Percentiles rank a stretch among this genome's conserved stretches.
These are phyloP conservation scores for Ehretia macrophylla DNA, from an alignment of 257 asterid species.

Conservation along the genomic window DNA sequence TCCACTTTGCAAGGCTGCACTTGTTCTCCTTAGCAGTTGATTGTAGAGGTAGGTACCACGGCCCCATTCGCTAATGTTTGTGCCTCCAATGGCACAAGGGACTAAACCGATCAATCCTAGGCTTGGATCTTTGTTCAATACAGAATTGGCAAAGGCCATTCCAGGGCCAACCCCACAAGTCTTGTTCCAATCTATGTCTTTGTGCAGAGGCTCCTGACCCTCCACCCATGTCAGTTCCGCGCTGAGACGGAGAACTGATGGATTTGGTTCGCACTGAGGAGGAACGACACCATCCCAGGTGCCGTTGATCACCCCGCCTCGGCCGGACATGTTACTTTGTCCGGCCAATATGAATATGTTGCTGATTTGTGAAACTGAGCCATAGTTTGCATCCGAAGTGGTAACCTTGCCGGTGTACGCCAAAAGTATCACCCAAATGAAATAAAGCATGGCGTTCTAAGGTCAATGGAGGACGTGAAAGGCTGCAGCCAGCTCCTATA, in stretches of 20 bases:
- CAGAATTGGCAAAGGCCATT: constrained; percentile 56
- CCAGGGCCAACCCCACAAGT: constrained; percentile 87
- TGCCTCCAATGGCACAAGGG: constrained; percentile 43
- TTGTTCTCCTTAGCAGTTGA: constrained; percentile 26
- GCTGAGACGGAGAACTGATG: constrained; percentile 42
- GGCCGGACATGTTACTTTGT: no score
- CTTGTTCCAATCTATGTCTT: constrained; percentile 47
- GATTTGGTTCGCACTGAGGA: constrained; percentile 30
- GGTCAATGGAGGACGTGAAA: no score
- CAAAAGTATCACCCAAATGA: constrained; percentile 37
- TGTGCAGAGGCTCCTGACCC: constrained; percentile 81
- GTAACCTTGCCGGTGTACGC: constrained; percentile 27
- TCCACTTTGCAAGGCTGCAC: constrained; percentile 28
- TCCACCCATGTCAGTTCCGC: constrained; percentile 41
- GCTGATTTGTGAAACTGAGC: no score
- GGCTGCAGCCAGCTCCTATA: no score
- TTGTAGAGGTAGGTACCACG: constrained; percentile 19
- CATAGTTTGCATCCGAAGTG: constrained; percentile 3
- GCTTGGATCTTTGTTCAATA: constrained; percentile 28
- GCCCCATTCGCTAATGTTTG: constrained; percentile 31
- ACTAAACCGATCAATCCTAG: constrained; percentile 54
- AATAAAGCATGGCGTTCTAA: constrained; percentile 31
- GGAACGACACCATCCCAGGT: constrained; percentile 72
- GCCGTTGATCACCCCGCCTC: no score
- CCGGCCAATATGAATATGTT: no score